Conservation (phyloP, 768 basidiomycete species). For the Grammothele lineata region DNA sequence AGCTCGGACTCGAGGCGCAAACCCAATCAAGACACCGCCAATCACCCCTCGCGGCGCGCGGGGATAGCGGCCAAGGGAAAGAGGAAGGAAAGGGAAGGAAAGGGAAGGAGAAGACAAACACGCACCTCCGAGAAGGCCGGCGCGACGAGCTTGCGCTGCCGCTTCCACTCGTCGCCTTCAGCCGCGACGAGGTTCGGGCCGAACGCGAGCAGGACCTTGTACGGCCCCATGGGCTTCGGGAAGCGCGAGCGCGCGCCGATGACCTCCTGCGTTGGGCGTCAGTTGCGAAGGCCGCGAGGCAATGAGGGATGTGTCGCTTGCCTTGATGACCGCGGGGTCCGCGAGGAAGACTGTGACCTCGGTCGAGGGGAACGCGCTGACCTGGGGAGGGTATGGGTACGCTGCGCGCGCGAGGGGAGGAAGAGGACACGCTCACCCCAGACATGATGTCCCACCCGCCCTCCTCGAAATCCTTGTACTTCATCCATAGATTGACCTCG, state of each 20-base stretch:
- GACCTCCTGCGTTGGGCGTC: constrained; percentile 41
- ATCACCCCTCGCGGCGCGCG: too few relatives aligned
- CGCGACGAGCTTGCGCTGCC: constrained; percentile 55
- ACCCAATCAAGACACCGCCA: too few relatives aligned
- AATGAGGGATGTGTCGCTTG: background rate
- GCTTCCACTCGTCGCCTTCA: constrained; percentile 64
- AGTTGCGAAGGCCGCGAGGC: background rate
- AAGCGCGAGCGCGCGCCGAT: constrained; percentile 45
- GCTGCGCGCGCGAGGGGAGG: too few relatives aligned
- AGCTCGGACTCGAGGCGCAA: too few relatives aligned
- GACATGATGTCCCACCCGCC: constrained; percentile 22
- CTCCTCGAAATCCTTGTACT: constrained; percentile 21
- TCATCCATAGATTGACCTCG: constrained; percentile 13
- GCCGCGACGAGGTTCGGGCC: constrained; percentile 62
- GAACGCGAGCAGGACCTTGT: constrained; percentile 43
- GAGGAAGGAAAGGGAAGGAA: too few relatives aligned
- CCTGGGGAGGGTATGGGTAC: constrained; percentile 3
- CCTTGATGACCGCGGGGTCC: constrained; percentile 15
- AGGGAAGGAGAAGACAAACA: background rate
- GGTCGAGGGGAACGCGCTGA: constrained; percentile 4
- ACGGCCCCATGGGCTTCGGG: constrained; percentile 50
- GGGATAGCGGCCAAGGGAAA: background rate
- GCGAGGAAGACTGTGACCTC: constrained; percentile 9
- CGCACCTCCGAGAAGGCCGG: constrained; percentile 63
- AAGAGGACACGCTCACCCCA: constrained; percentile 14